Conservation (phyloP, 257 asterid genomes). For the Fraxinus quadrangulata region DNA sequence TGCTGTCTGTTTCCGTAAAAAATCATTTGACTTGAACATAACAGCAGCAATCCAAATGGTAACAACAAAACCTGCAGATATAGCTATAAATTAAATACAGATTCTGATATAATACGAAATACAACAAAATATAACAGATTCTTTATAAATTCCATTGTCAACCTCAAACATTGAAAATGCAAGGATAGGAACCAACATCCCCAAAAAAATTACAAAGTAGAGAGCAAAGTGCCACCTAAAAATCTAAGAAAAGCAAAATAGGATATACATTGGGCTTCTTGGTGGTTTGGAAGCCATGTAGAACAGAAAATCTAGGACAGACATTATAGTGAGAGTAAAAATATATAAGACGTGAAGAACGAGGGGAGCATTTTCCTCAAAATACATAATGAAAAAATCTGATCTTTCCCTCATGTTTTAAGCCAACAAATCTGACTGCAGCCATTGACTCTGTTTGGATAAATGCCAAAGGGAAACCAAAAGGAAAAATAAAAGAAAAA, state of each 20-base stretch:
- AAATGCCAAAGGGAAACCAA: background rate
- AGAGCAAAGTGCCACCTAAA: background rate
- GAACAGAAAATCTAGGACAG: background rate
- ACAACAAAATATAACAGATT: background rate
- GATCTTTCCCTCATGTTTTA: background rate
- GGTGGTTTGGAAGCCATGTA: background rate
- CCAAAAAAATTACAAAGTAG: background rate
- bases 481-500: background rate
- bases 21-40: constrained; percentile 87
- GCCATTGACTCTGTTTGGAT: background rate
- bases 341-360: background rate
- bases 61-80: constrained; percentile 63
- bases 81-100: constrained; percentile 18
- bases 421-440: background rate
- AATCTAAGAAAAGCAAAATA: background rate
- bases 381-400: background rate
- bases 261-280: background rate
- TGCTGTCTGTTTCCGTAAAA: constrained; percentile 82
- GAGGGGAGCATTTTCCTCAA: background rate
- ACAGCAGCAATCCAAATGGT: constrained; percentile 80
- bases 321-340: background rate
- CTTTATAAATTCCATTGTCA: background rate
- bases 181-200: background rate
- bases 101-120: constrained; percentile 4
- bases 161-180: background rate